Percentiles rank a stretch among this genome's conserved stretches.
These are phyloP conservation scores for Alnus glutinosa DNA, from an alignment of 306 rosid species.

Conservation along the genomic window DNA sequence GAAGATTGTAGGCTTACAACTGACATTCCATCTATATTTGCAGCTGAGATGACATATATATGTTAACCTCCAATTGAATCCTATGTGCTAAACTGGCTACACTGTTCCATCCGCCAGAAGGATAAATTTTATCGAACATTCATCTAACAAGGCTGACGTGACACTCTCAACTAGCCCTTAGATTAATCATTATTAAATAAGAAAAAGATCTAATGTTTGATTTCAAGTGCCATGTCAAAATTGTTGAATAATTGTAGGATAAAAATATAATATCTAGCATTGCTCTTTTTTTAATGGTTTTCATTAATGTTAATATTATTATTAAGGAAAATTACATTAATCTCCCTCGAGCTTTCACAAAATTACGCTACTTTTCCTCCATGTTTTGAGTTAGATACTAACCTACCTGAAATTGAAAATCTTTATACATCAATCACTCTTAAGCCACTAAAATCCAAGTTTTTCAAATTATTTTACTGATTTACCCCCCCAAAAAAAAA, in stretches of 20 bases:
- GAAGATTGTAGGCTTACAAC: constrained; percentile 8
- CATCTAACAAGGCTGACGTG: too few species aligned
- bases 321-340: background rate
- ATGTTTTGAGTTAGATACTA: too few species aligned
- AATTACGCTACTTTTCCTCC: too few species aligned
- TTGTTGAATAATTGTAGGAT: too few species aligned
- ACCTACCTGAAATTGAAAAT: background rate
- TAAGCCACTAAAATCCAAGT: too few species aligned
- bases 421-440: background rate
- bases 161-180: too few species aligned
- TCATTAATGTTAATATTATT: background rate
- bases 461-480: too few species aligned
- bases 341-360: background rate
- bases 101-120: constrained; percentile 93
- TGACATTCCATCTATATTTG: constrained; percentile 22
- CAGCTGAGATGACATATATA: constrained; percentile 94
- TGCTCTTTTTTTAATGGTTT: background rate
- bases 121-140: constrained; percentile 25
- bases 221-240: too few species aligned
- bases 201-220: too few species aligned
- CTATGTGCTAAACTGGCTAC: constrained; percentile 94
- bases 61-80: constrained; percentile 91
- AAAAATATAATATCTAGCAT: too few species aligned
- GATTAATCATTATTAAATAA: too few species aligned
- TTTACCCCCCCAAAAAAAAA: too few species aligned